These are phyloP conservation scores for Sideroxylon spinosum DNA, from an alignment of 179 eudicot genomes.

Conservation along the genomic window DNA sequence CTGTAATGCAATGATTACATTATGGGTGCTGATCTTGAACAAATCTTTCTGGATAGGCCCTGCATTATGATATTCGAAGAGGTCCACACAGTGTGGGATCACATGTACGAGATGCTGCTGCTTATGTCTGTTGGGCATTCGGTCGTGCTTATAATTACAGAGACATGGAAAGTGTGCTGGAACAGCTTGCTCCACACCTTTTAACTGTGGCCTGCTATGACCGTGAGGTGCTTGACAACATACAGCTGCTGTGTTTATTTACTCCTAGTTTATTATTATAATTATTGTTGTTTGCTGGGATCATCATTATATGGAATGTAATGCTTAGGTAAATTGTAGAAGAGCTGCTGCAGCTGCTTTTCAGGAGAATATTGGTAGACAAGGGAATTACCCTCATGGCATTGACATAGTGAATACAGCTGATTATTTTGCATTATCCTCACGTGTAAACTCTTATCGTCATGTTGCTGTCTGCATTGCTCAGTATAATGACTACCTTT, in stretches of 20 bases:
- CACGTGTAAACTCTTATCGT: constrained; percentile 77
- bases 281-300: constrained; percentile 12
- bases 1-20: neutral
- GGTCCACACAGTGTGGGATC: constrained; percentile 99
- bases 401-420: constrained; percentile 95
- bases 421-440: constrained; percentile 91
- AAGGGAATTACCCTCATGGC: constrained; percentile 94
- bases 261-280: constrained; percentile 4
- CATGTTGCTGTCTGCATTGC: constrained; percentile 85
- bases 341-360: constrained; percentile 99
- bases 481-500: constrained; percentile 79
- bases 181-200: constrained; percentile 89
- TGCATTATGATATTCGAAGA: constrained; percentile 94
- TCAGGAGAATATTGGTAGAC: constrained; percentile 98
- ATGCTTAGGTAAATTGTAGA: constrained; percentile 88
- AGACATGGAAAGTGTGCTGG: constrained; percentile 76
- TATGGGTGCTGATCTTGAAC: neutral
- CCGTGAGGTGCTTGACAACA: constrained; percentile 66
- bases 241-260: constrained; percentile 15
- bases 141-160: constrained; percentile 87
- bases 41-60: constrained; percentile 47
- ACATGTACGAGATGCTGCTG: constrained; percentile 99
- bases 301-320: constrained; percentile 16
- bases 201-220: constrained; percentile 93
- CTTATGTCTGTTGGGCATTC: constrained; percentile 99